A percentile compares a stretch with the other conserved stretches of the same genome.
phyloP scores from a whole-genome alignment of 75 land plant genomes.

The Larix kaempferi region DNA sequence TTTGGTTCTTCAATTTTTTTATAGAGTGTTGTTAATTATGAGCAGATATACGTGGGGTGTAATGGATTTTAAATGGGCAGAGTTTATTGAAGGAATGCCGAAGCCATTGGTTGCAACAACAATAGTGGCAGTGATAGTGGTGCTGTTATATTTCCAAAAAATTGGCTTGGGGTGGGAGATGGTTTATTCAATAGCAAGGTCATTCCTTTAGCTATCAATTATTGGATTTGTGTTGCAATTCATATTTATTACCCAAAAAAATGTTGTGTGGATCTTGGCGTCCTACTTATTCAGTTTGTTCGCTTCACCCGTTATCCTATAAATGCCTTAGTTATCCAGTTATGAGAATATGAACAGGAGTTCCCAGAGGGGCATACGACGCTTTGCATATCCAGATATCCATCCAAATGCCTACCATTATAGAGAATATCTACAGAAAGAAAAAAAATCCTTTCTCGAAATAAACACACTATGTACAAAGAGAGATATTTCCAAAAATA shows the following conservation, averaged over 20 bases:
- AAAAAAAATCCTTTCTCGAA: too few relatives aligned
- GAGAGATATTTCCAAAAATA: too few relatives aligned
- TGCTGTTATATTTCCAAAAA: slow-evolving; percentile 52
- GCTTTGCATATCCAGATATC: too few relatives aligned
- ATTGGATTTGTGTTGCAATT: slow-evolving; percentile 89
- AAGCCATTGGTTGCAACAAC: slow-evolving; percentile 66
- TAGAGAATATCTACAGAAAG: too few relatives aligned
- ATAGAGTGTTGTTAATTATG: too few relatives aligned
- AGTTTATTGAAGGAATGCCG: slow-evolving; percentile 73
- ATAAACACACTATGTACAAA: too few relatives aligned
- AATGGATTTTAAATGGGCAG: slow-evolving; percentile 22
- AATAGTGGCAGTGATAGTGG: slow-evolving; percentile 65
- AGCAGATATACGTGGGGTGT: neutral
- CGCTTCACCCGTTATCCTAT: too few relatives aligned
- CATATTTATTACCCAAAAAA: slow-evolving; percentile 73
- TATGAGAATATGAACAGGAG: too few relatives aligned
- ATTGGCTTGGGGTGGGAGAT: slow-evolving; percentile 74
- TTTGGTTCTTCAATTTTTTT: too few relatives aligned
- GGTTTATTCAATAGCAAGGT: slow-evolving; percentile 60
- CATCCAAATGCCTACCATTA: too few relatives aligned
- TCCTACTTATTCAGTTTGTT: slow-evolving; percentile 84
- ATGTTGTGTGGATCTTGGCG: slow-evolving; percentile 64
- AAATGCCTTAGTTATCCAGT: too few relatives aligned
- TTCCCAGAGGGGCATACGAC: too few relatives aligned
- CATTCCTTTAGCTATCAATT: slow-evolving; percentile 76